phyloP scores from a whole-genome alignment of 106 monocot genomes.

The Allium fistulosum region DNA sequence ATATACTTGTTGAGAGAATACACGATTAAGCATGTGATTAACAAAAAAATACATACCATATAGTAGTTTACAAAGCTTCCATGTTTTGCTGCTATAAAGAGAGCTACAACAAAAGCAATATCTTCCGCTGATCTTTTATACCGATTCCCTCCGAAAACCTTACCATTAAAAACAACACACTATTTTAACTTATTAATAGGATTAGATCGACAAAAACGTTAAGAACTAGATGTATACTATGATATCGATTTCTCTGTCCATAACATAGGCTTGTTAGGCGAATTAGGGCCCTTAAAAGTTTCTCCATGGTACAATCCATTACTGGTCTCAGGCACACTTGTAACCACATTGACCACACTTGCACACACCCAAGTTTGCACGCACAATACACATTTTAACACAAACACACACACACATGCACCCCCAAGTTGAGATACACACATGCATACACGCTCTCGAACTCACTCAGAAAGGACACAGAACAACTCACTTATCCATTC shows the following conservation, averaged over 20 bases:
- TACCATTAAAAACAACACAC: not conserved
- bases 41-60: slow-evolving; percentile 59
- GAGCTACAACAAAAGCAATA: slow-evolving; percentile 68
- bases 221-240: slow-evolving; percentile 9
- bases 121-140: slow-evolving; percentile 55
- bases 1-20: too few relatives aligned
- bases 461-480: too few relatives aligned
- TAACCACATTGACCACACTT: too few relatives aligned
- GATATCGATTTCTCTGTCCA: slow-evolving; percentile 97
- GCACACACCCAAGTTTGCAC: too few relatives aligned
- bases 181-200: not conserved
- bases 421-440: too few relatives aligned
- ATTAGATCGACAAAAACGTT: too few relatives aligned
- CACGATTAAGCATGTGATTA: too few relatives aligned
- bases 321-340: slow-evolving; percentile 54
- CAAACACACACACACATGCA: too few relatives aligned
- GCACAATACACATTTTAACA: too few relatives aligned
- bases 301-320: slow-evolving; percentile 74
- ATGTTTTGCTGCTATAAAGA: slow-evolving; percentile 49
- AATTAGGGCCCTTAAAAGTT: slow-evolving; percentile 80
- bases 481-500: too few relatives aligned
- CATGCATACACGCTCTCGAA: too few relatives aligned
- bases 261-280: slow-evolving; percentile 69
- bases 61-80: slow-evolving; percentile 93
- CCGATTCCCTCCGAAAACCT: slow-evolving; percentile 68